phyloP scores from a whole-genome alignment of 139 green algal genomes.

The Auxenochlorella protothecoides region DNA sequence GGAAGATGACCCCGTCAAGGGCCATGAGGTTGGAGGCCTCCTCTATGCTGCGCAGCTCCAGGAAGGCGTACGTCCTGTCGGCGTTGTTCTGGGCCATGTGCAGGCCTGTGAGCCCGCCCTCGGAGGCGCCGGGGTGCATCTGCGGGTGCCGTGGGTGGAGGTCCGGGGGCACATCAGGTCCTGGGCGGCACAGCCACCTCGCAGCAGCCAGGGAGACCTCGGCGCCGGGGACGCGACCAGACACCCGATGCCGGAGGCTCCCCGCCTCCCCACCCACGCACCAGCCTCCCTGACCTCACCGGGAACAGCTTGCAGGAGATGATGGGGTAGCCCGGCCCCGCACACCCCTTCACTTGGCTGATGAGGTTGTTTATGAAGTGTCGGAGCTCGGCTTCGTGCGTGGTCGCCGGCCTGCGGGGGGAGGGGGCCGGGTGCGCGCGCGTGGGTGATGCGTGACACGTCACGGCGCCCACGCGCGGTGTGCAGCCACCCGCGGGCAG shows the following conservation, averaged over 20 bases:
- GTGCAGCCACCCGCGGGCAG: too few relatives aligned
- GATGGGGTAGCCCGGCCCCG: slow-evolving; percentile 26
- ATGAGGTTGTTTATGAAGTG: slow-evolving; percentile 39
- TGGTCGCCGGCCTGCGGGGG: too few relatives aligned
- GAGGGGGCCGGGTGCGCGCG: too few relatives aligned
- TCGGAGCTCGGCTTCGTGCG: slow-evolving; percentile 27
- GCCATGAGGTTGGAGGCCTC: slow-evolving; percentile 70
- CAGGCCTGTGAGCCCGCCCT: too few relatives aligned
- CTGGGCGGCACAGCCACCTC: too few relatives aligned
- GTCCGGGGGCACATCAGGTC: not conserved
- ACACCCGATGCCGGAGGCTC: not conserved
- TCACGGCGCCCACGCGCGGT: too few relatives aligned
- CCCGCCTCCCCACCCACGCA: not conserved
- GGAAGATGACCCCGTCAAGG: slow-evolving; percentile 60
- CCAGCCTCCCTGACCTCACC: not conserved
- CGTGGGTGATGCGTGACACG: too few relatives aligned
- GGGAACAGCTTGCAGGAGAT: slow-evolving; percentile 40
- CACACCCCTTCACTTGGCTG: slow-evolving; percentile 19
- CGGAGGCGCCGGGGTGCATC: not conserved
- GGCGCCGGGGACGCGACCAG: too few relatives aligned
- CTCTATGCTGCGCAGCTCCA: slow-evolving; percentile 63
- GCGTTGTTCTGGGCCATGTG: not conserved
- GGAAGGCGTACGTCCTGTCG: slow-evolving; percentile 58
- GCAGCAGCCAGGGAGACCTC: not conserved
- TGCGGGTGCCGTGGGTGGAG: not conserved